Base-by-base conservation (phyloP, 202 grass and related monocot genomes). In the Saccharum hybrid region DNA sequence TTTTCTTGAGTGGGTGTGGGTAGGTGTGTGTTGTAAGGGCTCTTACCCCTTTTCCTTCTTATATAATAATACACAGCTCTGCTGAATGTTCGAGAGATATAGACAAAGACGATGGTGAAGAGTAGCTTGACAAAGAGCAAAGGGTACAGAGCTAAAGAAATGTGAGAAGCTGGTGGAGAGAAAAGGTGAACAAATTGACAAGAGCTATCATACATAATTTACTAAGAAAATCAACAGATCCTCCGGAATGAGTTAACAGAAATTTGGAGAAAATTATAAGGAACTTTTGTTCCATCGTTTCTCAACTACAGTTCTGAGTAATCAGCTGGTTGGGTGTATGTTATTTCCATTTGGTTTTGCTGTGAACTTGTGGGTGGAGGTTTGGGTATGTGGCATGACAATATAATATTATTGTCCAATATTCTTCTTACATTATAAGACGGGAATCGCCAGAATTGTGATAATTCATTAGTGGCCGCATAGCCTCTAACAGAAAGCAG, bases 371-470 rank as follows among this genome's bases (percentile, higher is more conserved):
- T 76, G 23, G 49, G 42, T 77, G 16, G 57, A 82, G 49, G 39
- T 78, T 76, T 66, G n/a, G 30, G 30, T 46, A 88, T 7, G 10
- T 62, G 43, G 41, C 16, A 57, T 66, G 49, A 16, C 16, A n/a
- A 84, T 28, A 76, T 62, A 84, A 48, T 21, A 80, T 19, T 49
- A 65, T 45, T 63, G 42, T 57, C 42, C 14, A 89, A 38, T 72
- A n/a, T 77, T 62, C 10, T 60, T 49, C 14, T 89, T 71, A 60
- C 60, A 66, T 67, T 23, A 23, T 57, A 66, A 74, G 62, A 78
- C 77, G 16, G 1, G 52, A 51, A 34, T 4, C 3, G 10, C 31
- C 60, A 86, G 18, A 46, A 64, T 83, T 79, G n/a, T 22, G 36
- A 71, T 46, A 23, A 60, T 66, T 46, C 52, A 83, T 72, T 61